Conservation (phyloP, 331 rosid species). For the Rosa hybrid region DNA sequence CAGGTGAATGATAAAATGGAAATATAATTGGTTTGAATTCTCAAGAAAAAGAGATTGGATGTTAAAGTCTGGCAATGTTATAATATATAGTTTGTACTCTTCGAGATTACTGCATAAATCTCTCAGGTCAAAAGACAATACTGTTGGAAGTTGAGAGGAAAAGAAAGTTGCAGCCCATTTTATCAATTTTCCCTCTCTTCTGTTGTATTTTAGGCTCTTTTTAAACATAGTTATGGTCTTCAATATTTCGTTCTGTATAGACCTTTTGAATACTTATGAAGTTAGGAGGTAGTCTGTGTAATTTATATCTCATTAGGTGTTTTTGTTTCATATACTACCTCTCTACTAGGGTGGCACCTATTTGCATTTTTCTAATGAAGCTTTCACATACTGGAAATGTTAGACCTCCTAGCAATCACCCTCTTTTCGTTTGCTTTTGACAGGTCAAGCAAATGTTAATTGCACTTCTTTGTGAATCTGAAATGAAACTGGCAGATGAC, state of each 20-base stretch:
- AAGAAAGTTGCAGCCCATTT: not conserved
- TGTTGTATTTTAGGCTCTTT: not conserved
- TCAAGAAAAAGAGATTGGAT: not conserved
- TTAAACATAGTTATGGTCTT: not conserved
- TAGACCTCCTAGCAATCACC: slow-evolving; percentile 4
- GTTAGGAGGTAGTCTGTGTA: not conserved
- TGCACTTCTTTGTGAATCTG: slow-evolving; percentile 87
- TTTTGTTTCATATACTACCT: not conserved
- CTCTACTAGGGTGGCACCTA: not conserved
- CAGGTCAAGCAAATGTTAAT: slow-evolving; percentile 92
- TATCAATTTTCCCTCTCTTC: too few relatives aligned
- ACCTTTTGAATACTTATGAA: not conserved
- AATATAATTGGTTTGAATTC: not conserved
- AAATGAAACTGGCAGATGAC: slow-evolving; percentile 79
- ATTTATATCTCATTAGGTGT: not conserved
- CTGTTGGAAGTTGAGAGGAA: not conserved
- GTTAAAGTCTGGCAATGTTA: not conserved
- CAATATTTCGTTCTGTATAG: not conserved
- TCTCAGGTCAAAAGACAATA: not conserved
- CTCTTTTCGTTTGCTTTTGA: slow-evolving; percentile 27
- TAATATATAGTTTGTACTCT: not conserved
- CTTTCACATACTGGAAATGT: not conserved
- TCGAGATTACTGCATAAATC: not conserved
- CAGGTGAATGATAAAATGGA: not conserved
- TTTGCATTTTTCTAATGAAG: not conserved